Conservation (phyloP, 2,329 filamentous ascomycete species). For the Arthrinium puccinioides region DNA sequence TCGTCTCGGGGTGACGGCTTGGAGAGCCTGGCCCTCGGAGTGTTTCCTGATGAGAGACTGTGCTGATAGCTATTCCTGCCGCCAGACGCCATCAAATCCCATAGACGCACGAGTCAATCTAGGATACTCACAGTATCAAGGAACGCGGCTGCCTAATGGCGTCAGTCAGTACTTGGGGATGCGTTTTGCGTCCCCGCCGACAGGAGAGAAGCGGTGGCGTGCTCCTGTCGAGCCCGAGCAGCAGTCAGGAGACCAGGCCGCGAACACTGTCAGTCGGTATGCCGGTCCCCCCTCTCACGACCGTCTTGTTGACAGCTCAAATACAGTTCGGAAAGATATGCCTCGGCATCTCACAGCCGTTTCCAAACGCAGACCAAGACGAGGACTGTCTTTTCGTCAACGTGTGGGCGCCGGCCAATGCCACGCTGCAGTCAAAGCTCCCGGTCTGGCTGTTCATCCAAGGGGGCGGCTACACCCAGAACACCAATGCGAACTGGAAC, state of each 20-base stretch:
- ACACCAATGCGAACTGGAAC: slow-evolving; percentile 46
- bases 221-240: slow-evolving; percentile 36
- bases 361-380: slow-evolving; percentile 20
- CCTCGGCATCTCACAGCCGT: slow-evolving; percentile 26
- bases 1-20: neutral
- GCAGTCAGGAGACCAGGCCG: slow-evolving; percentile 24
- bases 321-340: slow-evolving; percentile 38
- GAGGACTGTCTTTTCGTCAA: slow-evolving; percentile 39
- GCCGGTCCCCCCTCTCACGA: neutral
- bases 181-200: slow-evolving; percentile 45
- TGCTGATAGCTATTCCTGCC: neutral
- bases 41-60: neutral
- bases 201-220: slow-evolving; percentile 41
- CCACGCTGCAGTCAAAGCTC: slow-evolving; percentile 32
- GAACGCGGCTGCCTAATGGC: slow-evolving; percentile 26
- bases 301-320: neutral
- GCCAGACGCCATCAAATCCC: slow-evolving; percentile 7
- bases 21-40: no score
- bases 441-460: slow-evolving; percentile 50
- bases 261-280: slow-evolving; percentile 25
- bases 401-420: slow-evolving; percentile 33
- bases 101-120: slow-evolving; percentile 26
- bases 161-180: slow-evolving; percentile 39
- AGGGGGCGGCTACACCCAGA: slow-evolving; percentile 28
- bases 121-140: slow-evolving; percentile 37